phyloP scores from a whole-genome alignment of 768 basidiomycete species.

The Lactarius akahatsu region DNA sequence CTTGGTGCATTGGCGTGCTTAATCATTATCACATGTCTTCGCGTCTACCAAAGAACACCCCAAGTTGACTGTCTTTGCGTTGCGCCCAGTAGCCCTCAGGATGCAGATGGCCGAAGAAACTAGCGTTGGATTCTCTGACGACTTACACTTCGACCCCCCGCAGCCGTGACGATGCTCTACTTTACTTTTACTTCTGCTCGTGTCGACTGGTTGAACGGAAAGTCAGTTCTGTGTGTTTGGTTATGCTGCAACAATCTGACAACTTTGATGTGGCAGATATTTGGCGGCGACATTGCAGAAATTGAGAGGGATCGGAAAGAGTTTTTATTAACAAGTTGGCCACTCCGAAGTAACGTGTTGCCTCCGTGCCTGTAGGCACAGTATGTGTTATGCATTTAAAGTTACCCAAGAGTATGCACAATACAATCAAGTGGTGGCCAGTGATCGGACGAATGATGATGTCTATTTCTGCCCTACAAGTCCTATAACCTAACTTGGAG shows the following conservation, averaged over 20 bases:
- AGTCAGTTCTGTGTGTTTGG: constrained; percentile 2
- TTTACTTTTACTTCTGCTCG: too few relatives aligned
- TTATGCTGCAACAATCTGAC: not conserved
- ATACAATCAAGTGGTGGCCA: not conserved
- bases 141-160: too few relatives aligned
- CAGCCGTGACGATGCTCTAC: too few relatives aligned
- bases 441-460: not conserved
- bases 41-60: too few relatives aligned
- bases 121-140: too few relatives aligned
- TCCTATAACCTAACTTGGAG: not conserved
- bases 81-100: too few relatives aligned
- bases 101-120: too few relatives aligned
- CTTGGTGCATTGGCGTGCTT: too few relatives aligned
- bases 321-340: not conserved
- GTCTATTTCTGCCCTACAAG: not conserved
- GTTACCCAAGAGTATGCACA: not conserved
- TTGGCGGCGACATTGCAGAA: not conserved
- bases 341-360: not conserved
- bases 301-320: not conserved
- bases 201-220: constrained; percentile 4
- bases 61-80: too few relatives aligned
- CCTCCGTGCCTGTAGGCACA: not conserved
- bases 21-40: too few relatives aligned
- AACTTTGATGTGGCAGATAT: not conserved
- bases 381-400: not conserved